A percentile compares a stretch with the other conserved stretches of the same genome.
Conservation (phyloP, 768 basidiomycete species). For the Termitomyces sp. region DNA sequence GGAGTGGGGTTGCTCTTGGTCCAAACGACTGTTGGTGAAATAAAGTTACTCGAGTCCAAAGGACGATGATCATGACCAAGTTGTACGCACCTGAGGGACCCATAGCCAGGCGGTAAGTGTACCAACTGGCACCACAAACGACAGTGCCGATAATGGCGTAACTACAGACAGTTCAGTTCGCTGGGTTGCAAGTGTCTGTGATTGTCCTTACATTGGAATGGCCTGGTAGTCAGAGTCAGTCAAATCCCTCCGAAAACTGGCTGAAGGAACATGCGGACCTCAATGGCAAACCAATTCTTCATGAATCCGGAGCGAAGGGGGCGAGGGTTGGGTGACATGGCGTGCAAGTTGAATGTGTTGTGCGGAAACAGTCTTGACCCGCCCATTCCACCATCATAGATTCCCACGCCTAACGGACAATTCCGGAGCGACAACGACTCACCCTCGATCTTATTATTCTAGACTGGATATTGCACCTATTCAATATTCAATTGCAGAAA, state of each 20-base stretch:
- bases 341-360: slow-evolving; percentile 10
- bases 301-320: slow-evolving; percentile 39
- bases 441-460: too few species aligned
- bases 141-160: slow-evolving; percentile 52
- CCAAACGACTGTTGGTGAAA: slow-evolving; percentile 41
- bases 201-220: slow-evolving; percentile 43
- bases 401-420: slow-evolving; percentile 32
- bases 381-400: slow-evolving; percentile 7
- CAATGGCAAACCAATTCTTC: slow-evolving; percentile 73
- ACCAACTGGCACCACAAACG: slow-evolving; percentile 60
- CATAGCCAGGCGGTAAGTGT: slow-evolving; percentile 59
- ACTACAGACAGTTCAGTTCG: slow-evolving; percentile 20
- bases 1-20: slow-evolving; percentile 77
- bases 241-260: neutral
- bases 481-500: neutral
- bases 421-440: slow-evolving; percentile 26
- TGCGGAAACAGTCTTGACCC: neutral
- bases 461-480: too few species aligned
- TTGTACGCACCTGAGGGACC: slow-evolving; percentile 47
- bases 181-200: slow-evolving; percentile 2
- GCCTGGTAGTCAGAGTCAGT: slow-evolving; percentile 28
- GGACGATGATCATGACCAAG: neutral
- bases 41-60: neutral
- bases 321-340: slow-evolving; percentile 10
- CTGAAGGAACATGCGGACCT: slow-evolving; percentile 38